These are phyloP conservation scores for Hypoxylon rubiginosum DNA, from an alignment of 2,329 filamentous ascomycete genomes.

Conservation along the genomic window DNA sequence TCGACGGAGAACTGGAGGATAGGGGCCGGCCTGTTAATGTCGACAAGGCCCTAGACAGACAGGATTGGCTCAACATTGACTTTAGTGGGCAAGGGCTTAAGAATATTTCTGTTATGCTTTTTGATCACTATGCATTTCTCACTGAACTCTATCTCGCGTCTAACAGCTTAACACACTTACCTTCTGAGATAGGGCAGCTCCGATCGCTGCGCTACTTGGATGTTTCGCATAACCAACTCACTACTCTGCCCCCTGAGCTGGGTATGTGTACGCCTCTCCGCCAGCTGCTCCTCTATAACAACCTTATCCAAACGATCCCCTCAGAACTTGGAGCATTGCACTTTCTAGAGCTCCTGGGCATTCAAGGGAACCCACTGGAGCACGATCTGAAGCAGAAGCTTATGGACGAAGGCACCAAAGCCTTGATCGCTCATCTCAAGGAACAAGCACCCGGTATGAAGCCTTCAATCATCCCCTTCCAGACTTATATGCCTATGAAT, in stretches of 20 bases:
- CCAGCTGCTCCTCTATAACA: constrained; percentile 89
- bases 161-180: constrained; percentile 88
- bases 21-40: constrained; percentile 74
- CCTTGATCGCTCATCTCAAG: constrained; percentile 83
- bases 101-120: constrained; percentile 82
- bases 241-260: constrained; percentile 86
- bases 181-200: constrained; percentile 83
- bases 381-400: constrained; percentile 83
- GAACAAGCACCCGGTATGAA: constrained; percentile 86
- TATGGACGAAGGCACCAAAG: constrained; percentile 87
- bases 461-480: not conserved
- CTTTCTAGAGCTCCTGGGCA: constrained; percentile 87
- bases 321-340: constrained; percentile 90
- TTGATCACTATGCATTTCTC: constrained; percentile 85
- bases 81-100: constrained; percentile 96
- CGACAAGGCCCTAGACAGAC: constrained; percentile 74
- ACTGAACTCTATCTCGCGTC: constrained; percentile 93
- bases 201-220: constrained; percentile 87
- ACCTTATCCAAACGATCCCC: constrained; percentile 84
- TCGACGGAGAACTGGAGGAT: constrained; percentile 69
- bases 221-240: constrained; percentile 88
- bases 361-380: constrained; percentile 91
- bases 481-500: not conserved
- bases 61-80: constrained; percentile 94
- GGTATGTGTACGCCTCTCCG: constrained; percentile 97